phyloP scores from a whole-genome alignment of 2,329 filamentous ascomycete species.

The Fusarium ambrosium region DNA sequence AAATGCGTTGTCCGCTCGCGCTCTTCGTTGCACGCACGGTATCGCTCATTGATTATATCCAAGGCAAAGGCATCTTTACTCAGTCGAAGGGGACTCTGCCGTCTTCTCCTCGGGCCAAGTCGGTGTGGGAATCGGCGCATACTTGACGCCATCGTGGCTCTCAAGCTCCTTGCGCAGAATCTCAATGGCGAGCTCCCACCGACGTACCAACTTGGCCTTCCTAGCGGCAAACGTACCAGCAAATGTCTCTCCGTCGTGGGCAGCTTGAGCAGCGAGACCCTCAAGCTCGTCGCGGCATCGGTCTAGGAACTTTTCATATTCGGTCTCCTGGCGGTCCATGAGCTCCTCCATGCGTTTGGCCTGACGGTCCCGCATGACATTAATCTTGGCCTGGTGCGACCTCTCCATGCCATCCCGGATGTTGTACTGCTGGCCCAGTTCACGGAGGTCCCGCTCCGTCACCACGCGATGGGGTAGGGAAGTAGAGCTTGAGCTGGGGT shows the following conservation, averaged over 20 bases:
- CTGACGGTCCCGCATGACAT: slow-evolving; percentile 75
- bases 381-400: slow-evolving; percentile 71
- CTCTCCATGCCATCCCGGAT: slow-evolving; percentile 71
- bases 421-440: slow-evolving; percentile 72
- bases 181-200: slow-evolving; percentile 68
- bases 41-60: background rate
- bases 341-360: slow-evolving; percentile 73
- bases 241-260: slow-evolving; percentile 65
- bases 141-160: slow-evolving; percentile 57
- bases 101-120: slow-evolving; percentile 48
- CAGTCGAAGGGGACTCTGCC: background rate
- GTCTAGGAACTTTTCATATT: slow-evolving; percentile 61
- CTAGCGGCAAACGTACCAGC: slow-evolving; percentile 60
- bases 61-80: slow-evolving; percentile 5
- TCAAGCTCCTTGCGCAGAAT: slow-evolving; percentile 68
- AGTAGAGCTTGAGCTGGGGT: slow-evolving; percentile 45
- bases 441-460: slow-evolving; percentile 70
- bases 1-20: background rate
- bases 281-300: slow-evolving; percentile 64
- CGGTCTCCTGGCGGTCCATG: slow-evolving; percentile 65
- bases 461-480: slow-evolving; percentile 64
- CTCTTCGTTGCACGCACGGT: background rate
- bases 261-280: slow-evolving; percentile 60
- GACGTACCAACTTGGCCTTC: slow-evolving; percentile 58
- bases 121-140: slow-evolving; percentile 53